These are phyloP conservation scores for Globisporangium parvum DNA, from an alignment of 352 stramenopile genomes.

Conservation along the genomic window DNA sequence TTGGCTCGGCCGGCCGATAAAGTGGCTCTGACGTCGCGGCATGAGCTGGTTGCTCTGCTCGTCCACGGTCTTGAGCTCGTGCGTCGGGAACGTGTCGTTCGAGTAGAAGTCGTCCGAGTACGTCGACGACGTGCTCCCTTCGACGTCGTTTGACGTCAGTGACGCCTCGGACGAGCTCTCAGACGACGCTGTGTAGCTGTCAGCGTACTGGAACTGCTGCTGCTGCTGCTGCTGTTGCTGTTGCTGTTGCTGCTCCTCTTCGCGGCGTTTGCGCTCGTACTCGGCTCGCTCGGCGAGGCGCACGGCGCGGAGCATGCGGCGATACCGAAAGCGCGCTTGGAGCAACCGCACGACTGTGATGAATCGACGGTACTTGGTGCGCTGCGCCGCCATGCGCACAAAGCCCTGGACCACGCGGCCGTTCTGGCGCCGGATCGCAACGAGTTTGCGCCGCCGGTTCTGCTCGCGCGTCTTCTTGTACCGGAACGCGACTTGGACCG, in stretches of 20 bases:
- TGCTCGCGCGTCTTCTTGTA: slow-evolving; percentile 39
- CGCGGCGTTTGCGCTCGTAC: slow-evolving; percentile 14
- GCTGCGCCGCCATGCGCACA: slow-evolving; percentile 45
- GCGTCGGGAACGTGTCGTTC: slow-evolving; percentile 48
- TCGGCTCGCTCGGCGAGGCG: slow-evolving; percentile 11
- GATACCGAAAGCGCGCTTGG: slow-evolving; percentile 68
- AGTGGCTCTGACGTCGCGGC: slow-evolving; percentile 23
- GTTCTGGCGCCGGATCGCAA: slow-evolving; percentile 33
- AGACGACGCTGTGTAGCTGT: slow-evolving; percentile 69
- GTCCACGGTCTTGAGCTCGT: slow-evolving; percentile 66
- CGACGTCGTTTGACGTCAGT: slow-evolving; percentile 65
- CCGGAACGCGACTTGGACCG: slow-evolving; percentile 55
- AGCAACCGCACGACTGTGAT: slow-evolving; percentile 48
- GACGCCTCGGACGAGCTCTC: slow-evolving; percentile 55
- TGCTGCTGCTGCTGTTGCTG: slow-evolving; percentile 10
- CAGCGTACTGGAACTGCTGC: slow-evolving; percentile 38
- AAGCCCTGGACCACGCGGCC: slow-evolving; percentile 48
- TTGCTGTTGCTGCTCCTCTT: slow-evolving; percentile 11
- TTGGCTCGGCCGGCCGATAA: slow-evolving; percentile 22
- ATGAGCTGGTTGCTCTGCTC: slow-evolving; percentile 61
- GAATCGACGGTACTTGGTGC: slow-evolving; percentile 50
- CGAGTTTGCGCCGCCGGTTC: slow-evolving; percentile 21
- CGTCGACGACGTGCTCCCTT: slow-evolving; percentile 55
- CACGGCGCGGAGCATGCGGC: slow-evolving; percentile 22
- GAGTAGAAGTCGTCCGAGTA: slow-evolving; percentile 68